Conservation (phyloP, 768 basidiomycete species). For the Tylopilus sp. region DNA sequence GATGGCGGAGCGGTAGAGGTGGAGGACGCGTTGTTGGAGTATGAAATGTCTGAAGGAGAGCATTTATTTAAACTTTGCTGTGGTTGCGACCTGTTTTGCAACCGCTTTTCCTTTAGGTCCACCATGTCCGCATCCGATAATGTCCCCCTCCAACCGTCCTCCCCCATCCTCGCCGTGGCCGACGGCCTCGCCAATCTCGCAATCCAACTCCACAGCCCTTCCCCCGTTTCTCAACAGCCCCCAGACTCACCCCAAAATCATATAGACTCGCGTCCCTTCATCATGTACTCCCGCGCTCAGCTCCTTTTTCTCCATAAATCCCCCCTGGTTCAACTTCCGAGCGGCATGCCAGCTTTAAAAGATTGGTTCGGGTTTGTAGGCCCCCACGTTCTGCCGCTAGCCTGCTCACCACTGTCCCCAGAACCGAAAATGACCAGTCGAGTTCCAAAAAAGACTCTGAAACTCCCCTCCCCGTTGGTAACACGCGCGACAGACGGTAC, state of each 20-base stretch:
- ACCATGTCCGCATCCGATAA: conserved; percentile 35
- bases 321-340: conserved; percentile 68
- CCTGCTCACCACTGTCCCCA: conserved; percentile 27
- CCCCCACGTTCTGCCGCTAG: not conserved
- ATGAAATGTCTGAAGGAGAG: conserved; percentile 73
- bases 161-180: conserved; percentile 28
- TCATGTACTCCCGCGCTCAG: conserved; percentile 68
- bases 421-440: conserved; percentile 44
- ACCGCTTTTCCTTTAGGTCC: conserved; percentile 11
- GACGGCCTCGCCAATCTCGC: conserved; percentile 33
- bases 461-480: conserved; percentile 43
- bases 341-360: conserved; percentile 77
- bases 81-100: conserved; percentile 18
- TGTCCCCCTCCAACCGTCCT: conserved; percentile 11
- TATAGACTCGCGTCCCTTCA: conserved; percentile 40
- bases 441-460: conserved; percentile 63
- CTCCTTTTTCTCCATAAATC: conserved; percentile 68
- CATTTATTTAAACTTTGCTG: conserved; percentile 14
- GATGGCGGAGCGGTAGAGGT: conserved; percentile 64
- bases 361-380: conserved; percentile 82
- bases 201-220: conserved; percentile 18
- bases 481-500: conserved; percentile 67
- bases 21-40: conserved; percentile 56
- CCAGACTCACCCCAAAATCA: conserved; percentile 17
- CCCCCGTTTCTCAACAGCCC: conserved; percentile 10